Percentiles rank a stretch among this genome's conserved stretches.
These are phyloP conservation scores for Hypomontagnella submonticulosa DNA, from an alignment of 495 filamentous ascomycete genomes.

Conservation along the genomic window DNA sequence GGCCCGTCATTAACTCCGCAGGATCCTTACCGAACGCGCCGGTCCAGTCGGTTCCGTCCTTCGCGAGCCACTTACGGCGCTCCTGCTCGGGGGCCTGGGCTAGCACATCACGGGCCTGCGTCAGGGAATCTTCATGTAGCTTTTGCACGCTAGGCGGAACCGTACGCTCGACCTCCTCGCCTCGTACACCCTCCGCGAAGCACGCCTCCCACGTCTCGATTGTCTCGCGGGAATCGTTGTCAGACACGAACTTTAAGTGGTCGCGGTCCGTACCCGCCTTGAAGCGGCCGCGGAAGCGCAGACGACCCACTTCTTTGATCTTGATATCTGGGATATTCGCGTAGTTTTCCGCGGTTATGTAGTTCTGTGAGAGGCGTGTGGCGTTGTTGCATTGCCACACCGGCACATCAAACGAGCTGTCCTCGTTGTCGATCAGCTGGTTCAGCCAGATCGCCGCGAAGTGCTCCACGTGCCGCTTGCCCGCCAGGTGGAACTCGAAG, in stretches of 20 bases:
- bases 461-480: constrained; percentile 73
- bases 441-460: constrained; percentile 89
- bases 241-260: constrained; percentile 83
- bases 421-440: constrained; percentile 81
- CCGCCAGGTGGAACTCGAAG: constrained; percentile 80
- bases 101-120: constrained; percentile 81
- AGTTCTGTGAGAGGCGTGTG: constrained; percentile 85
- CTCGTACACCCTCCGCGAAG: constrained; percentile 81
- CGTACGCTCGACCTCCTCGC: constrained; percentile 70
- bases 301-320: constrained; percentile 76
- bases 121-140: constrained; percentile 82
- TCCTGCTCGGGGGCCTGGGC: constrained; percentile 74
- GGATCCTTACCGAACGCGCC: constrained; percentile 83
- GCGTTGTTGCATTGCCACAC: constrained; percentile 84
- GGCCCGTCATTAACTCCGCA: constrained; percentile 52
- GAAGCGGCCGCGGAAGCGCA: constrained; percentile 82
- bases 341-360: constrained; percentile 79
- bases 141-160: constrained; percentile 72
- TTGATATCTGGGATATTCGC: constrained; percentile 73
- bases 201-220: constrained; percentile 96
- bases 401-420: constrained; percentile 79
- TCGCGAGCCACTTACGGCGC: constrained; percentile 78
- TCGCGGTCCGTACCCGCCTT: constrained; percentile 90
- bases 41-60: constrained; percentile 86
- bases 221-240: constrained; percentile 91